A percentile compares a stretch with the other conserved stretches of the same genome.
Evolutionary conservation across 2,329 filamentous ascomycete genomes (phyloP).

Genomic region (Coccinonectria pachysandricola): DNA sequence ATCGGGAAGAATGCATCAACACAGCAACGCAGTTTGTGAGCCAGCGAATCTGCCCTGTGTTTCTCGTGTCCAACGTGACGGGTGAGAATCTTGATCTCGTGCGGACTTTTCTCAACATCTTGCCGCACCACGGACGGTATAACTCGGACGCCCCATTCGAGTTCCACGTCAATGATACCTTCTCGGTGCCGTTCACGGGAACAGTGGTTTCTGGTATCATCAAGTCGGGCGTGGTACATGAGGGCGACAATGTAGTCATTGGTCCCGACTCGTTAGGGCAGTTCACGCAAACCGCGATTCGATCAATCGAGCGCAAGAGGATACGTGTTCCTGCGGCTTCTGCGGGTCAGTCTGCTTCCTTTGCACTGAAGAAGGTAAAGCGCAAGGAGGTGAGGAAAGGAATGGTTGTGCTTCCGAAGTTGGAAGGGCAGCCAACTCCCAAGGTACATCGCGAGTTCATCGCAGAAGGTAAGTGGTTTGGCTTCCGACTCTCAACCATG

Average conservation of each 20-base stretch:
- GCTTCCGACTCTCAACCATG: no score
- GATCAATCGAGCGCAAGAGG: constrained; percentile 89
- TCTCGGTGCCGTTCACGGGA: constrained; percentile 93
- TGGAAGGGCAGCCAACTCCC: constrained; percentile 57
- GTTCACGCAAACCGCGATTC: constrained; percentile 76
- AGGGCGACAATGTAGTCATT: constrained; percentile 80
- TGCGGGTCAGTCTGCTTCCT: constrained; percentile 85
- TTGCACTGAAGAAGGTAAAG: constrained; percentile 78
- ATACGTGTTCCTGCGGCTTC: constrained; percentile 79
- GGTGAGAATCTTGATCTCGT: constrained; percentile 85
- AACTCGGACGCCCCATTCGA: constrained; percentile 82
- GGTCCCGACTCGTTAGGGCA: constrained; percentile 86
- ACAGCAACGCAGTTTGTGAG: constrained; percentile 94
- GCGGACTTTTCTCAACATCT: constrained; percentile 84
- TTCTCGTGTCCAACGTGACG: constrained; percentile 96
- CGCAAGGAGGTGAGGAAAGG: constrained; percentile 93
- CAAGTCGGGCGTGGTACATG: constrained; percentile 76
- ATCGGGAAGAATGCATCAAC: constrained; percentile 82
- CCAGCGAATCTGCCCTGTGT: constrained; percentile 90
- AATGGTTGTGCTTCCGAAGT: constrained; percentile 88
- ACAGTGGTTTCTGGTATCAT: constrained; percentile 94
- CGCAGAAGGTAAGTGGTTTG: constrained; percentile 51
- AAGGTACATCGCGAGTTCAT: constrained; percentile 70
- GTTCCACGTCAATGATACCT: constrained; percentile 94
- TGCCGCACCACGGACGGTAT: constrained; percentile 90